Evolutionary conservation across 805 yeast genomes (phyloP).

Genomic region (Candida morakotiae): DNA sequence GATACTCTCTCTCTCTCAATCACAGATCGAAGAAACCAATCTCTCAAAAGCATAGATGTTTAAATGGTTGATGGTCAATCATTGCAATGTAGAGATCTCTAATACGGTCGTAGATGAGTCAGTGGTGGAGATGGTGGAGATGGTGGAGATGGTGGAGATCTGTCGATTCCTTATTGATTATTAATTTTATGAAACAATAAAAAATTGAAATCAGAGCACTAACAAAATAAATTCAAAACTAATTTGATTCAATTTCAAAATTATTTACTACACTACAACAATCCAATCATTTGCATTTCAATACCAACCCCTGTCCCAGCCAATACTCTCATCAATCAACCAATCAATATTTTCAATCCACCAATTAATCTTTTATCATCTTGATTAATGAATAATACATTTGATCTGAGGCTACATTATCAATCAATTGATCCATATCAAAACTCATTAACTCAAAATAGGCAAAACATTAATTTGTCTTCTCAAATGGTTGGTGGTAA

Average conservation of each 20-base stretch:
- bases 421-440: conserved; percentile 6
- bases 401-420: conserved; percentile 7
- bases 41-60: no score
- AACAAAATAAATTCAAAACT: no score
- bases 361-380: background rate
- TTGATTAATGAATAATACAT: conserved; percentile 8
- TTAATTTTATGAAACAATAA: conserved; percentile 4
- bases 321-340: background rate
- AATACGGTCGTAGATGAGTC: no score
- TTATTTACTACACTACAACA: background rate
- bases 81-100: no score
- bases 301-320: no score
- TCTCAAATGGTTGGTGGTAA: conserved; percentile 28
- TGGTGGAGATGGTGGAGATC: no score
- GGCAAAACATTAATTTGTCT: conserved; percentile 30
- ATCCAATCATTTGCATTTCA: background rate
- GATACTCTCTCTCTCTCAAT: no score
- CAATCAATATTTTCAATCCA: background rate
- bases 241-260: background rate
- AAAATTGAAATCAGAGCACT: conserved; percentile 3
- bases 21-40: no score
- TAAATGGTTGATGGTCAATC: no score
- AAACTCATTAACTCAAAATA: conserved; percentile 26
- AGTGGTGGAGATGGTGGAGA: no score
- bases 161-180: background rate